phyloP scores from a whole-genome alignment of 2,329 filamentous ascomycete species.

The Lizonia empirigonia region DNA sequence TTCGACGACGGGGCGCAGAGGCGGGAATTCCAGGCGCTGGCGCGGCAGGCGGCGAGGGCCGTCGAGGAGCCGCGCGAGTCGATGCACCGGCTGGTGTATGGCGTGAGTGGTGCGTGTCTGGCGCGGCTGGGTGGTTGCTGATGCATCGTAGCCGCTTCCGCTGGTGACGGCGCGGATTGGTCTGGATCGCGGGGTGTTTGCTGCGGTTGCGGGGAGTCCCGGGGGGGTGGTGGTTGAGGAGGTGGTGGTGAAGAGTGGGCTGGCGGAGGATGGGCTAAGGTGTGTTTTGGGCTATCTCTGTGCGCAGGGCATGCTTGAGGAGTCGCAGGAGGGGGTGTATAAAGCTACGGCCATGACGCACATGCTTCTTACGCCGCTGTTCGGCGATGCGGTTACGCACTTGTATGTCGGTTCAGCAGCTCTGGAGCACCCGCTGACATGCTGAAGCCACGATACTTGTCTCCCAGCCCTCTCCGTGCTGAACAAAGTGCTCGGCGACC shows the following conservation, averaged over 20 bases:
- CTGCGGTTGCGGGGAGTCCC: not conserved
- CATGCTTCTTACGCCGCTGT: slow-evolving; percentile 8
- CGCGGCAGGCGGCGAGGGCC: not conserved
- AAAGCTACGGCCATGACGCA: slow-evolving; percentile 8
- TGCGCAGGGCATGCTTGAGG: slow-evolving; percentile 2
- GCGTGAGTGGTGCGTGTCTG: slow-evolving; percentile 6
- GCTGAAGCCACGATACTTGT: slow-evolving; percentile 12
- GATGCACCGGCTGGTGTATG: slow-evolving; percentile 12
- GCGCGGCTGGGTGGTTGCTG: not conserved
- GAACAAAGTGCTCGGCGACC: not conserved
- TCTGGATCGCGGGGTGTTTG: slow-evolving; percentile 7
- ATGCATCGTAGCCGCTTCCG: slow-evolving; percentile 6
- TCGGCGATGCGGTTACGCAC: slow-evolving; percentile 11
- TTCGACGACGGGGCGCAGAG: slow-evolving; percentile 6
- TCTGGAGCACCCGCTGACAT: too few relatives aligned
- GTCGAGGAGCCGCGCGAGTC: slow-evolving; percentile 11
- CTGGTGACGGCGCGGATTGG: slow-evolving; percentile 9
- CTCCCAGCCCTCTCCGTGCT: slow-evolving; percentile 4
- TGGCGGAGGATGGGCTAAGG: slow-evolving; percentile 1
- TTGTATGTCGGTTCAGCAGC: not conserved
- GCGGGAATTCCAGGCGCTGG: slow-evolving; percentile 6
- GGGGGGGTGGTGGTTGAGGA: not conserved
- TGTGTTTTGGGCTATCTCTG: slow-evolving; percentile 6
- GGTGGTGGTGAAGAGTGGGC: not conserved
- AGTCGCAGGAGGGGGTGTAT: not conserved